Base-by-base conservation (phyloP, 2,329 filamentous ascomycete genomes). In the Penicillium hordei region DNA sequence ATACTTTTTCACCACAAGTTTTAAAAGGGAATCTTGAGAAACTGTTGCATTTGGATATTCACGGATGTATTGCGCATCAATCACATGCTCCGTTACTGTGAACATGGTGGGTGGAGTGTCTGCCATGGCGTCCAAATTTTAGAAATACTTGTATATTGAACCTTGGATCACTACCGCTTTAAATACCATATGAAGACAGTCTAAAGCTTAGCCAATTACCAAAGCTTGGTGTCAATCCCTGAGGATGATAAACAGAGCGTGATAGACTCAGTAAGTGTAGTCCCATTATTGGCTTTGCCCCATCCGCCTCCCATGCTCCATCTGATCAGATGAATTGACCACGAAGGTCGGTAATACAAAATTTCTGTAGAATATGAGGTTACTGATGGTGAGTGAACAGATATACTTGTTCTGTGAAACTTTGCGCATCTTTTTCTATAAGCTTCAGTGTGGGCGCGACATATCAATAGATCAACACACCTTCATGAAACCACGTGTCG, bases 51-150 rank as follows among this genome's bases (percentile, higher is more conserved):
- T 39, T 0, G 58, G 51, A 23, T 58, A 60, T 52, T 60, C 58
- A 1, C 58, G 55, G 25, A 60, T 43, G 49, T 60, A 52, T 19
- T 58, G 55, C 17, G 51, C 55, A 39, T 58, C 48, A 27, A 60
- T 39, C 8, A 50, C n/a, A 55, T 55, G 55, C 40, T 58, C 58
- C 13, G 55, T 58, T 13, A 58, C 43, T 3, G 19, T 49, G 27
- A 60, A 60, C n/a, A 12, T 21, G 5, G 9, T n/a, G 4, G n/a
- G 36, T 21, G n/a, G 12, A 21, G 2, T 27, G 7, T 27, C 25
- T 27, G 25, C 25, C 25, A 8, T 27, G 9, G 25, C 25, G 25
- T 27, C 7, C n/a, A 5, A 19, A 39, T 6, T 39, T 19, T 19
- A 6, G 36, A 21, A 31, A 4, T 9, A 21, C 5, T 12, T 21